These are phyloP conservation scores for Colletotrichum musicola DNA, from an alignment of 2,329 filamentous ascomycete species.

Conservation along the genomic window DNA sequence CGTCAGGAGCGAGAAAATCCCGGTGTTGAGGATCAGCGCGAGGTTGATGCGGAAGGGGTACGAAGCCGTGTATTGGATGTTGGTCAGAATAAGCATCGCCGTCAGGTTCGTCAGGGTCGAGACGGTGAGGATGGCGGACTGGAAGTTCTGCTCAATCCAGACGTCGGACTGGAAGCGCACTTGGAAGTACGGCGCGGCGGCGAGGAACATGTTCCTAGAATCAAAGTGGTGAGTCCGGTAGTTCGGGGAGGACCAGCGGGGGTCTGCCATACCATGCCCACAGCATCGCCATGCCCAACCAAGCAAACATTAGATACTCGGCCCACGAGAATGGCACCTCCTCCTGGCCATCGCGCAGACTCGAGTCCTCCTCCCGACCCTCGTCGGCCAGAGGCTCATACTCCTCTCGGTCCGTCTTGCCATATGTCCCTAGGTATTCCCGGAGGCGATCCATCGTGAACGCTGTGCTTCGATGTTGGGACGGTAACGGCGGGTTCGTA, in stretches of 20 bases:
- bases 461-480: background rate
- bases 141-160: constrained; percentile 85
- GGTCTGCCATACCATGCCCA: constrained; percentile 85
- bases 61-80: constrained; percentile 83
- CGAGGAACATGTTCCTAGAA: constrained; percentile 95
- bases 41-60: constrained; percentile 89
- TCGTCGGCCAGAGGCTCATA: constrained; percentile 46
- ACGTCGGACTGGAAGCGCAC: constrained; percentile 78
- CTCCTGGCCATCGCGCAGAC: constrained; percentile 48
- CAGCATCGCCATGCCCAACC: constrained; percentile 93
- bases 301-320: constrained; percentile 86
- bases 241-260: background rate
- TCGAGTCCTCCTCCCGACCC: constrained; percentile 45
- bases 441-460: constrained; percentile 36
- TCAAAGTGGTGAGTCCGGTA: constrained; percentile 5
- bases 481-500: background rate
- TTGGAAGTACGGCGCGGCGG: constrained; percentile 93
- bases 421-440: constrained; percentile 26
- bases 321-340: constrained; percentile 80
- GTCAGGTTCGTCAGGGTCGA: constrained; percentile 86
- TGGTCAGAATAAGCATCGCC: constrained; percentile 81
- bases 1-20: constrained; percentile 81
- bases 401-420: constrained; percentile 37
- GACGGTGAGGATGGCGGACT: constrained; percentile 88
- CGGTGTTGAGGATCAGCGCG: constrained; percentile 82